Percentiles rank a stretch among this genome's conserved stretches.
Evolutionary conservation across 805 yeast genomes (phyloP).

Genomic region (Zygoascus bituminiphila): DNA sequence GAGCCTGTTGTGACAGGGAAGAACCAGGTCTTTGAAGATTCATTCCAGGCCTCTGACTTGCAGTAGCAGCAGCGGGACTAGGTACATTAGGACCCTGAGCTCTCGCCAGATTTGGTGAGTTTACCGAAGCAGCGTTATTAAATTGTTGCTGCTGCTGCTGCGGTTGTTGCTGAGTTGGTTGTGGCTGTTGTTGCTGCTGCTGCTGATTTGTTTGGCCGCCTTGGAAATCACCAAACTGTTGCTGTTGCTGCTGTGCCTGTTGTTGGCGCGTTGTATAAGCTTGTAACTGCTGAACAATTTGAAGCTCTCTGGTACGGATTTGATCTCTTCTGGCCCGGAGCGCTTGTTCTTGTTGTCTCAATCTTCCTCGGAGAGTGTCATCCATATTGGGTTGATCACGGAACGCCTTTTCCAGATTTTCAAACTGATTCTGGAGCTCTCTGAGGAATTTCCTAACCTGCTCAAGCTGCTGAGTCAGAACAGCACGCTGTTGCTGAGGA

Average conservation of each 20-base stretch:
- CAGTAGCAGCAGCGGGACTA: conserved; percentile 3
- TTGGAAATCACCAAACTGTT: conserved; percentile 7
- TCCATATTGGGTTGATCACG: conserved; percentile 16
- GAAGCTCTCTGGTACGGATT: conserved; percentile 15
- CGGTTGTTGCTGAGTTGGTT: not conserved
- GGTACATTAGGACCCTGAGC: not conserved
- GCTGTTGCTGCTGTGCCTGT: conserved; percentile 13
- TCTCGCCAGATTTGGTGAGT: not conserved
- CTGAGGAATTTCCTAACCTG: conserved; percentile 15
- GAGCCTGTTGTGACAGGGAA: not conserved
- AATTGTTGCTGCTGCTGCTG: not conserved
- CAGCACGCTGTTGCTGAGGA: conserved; percentile 4
- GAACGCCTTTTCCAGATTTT: conserved; percentile 11
- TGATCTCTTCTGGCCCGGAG: conserved; percentile 19
- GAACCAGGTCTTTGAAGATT: not conserved
- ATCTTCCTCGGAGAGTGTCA: conserved; percentile 11
- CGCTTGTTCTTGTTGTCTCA: conserved; percentile 18
- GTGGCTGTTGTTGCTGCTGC: conserved; percentile 11
- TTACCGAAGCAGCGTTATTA: not conserved
- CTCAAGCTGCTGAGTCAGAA: conserved; percentile 13
- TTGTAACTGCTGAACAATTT: conserved; percentile 15
- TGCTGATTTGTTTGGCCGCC: conserved; percentile 7
- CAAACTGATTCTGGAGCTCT: conserved; percentile 14
- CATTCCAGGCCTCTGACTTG: not conserved
- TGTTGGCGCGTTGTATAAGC: conserved; percentile 4